Evolutionary conservation across 2,329 filamentous ascomycete genomes (phyloP).

Genomic region (Hypoxylon sp.): DNA sequence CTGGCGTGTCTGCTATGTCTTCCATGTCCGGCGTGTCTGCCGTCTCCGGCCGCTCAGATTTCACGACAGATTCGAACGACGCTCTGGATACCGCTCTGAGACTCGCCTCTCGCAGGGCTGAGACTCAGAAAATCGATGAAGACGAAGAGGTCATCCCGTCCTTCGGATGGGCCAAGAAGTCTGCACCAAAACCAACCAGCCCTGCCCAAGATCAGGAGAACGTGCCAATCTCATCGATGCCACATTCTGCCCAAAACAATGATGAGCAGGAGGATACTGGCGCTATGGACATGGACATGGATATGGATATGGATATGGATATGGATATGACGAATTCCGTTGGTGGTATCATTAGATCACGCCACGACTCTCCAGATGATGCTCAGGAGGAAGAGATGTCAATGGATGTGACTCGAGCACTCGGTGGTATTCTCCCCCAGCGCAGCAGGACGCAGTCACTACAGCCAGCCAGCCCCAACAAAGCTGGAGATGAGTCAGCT

Average conservation of each 20-base stretch:
- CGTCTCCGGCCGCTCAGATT: constrained; percentile 60
- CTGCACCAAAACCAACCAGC: constrained; percentile 44
- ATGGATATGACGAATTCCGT: constrained; percentile 66
- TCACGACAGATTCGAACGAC: constrained; percentile 71
- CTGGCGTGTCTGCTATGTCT: constrained; percentile 70
- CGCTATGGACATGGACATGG: constrained; percentile 55
- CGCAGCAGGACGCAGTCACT: constrained; percentile 40
- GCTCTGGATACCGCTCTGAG: constrained; percentile 80
- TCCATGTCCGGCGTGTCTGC: constrained; percentile 59
- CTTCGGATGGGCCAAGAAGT: constrained; percentile 76
- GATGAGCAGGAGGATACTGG: constrained; percentile 32
- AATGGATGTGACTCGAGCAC: constrained; percentile 89
- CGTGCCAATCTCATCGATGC: constrained; percentile 44
- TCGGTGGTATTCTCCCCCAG: constrained; percentile 77
- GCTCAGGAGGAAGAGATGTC: constrained; percentile 72
- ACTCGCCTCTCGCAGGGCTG: constrained; percentile 77
- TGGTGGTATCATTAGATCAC: constrained; percentile 58
- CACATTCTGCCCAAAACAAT: constrained; percentile 41
- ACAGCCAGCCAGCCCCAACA: constrained; percentile 34
- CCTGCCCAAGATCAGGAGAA: constrained; percentile 53
- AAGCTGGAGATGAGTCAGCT: constrained; percentile 47
- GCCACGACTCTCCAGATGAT: constrained; percentile 52
- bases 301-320: constrained; percentile 61
- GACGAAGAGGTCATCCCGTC: constrained; percentile 77
- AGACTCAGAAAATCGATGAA: constrained; percentile 72